These are phyloP conservation scores for Periconia sp. DNA, from an alignment of 2,329 filamentous ascomycete species.

Conservation along the genomic window DNA sequence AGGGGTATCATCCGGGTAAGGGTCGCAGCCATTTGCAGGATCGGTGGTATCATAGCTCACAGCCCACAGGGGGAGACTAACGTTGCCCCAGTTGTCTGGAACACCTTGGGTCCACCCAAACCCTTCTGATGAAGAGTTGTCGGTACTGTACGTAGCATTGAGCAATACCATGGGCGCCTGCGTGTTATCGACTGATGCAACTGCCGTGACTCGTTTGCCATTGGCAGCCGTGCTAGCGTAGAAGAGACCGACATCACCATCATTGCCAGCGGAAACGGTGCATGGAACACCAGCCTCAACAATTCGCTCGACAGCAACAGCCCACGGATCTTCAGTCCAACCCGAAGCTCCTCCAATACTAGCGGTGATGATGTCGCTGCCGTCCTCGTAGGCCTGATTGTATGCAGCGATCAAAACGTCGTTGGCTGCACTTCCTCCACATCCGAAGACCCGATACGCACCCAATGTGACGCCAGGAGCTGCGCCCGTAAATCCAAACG, in stretches of 20 bases:
- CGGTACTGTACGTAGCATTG: slow-evolving; percentile 38
- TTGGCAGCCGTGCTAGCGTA: slow-evolving; percentile 51
- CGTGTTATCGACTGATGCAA: slow-evolving; percentile 52
- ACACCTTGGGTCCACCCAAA: slow-evolving; percentile 45
- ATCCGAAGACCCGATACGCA: slow-evolving; percentile 22
- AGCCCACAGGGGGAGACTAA: slow-evolving; percentile 29
- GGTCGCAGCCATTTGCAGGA: slow-evolving; percentile 58
- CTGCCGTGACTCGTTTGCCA: slow-evolving; percentile 50
- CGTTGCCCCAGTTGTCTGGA: slow-evolving; percentile 26
- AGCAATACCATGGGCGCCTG: slow-evolving; percentile 40
- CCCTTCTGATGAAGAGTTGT: slow-evolving; percentile 22
- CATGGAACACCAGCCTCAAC: slow-evolving; percentile 56
- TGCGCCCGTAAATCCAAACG: slow-evolving; percentile 22
- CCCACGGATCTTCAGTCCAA: slow-evolving; percentile 47
- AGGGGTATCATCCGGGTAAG: slow-evolving; percentile 60
- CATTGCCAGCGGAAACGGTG: slow-evolving; percentile 60
- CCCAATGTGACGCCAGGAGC: slow-evolving; percentile 26
- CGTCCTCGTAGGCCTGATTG: slow-evolving; percentile 63
- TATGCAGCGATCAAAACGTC: slow-evolving; percentile 67
- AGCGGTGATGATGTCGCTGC: slow-evolving; percentile 45
- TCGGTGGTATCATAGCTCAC: slow-evolving; percentile 57
- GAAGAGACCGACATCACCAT: slow-evolving; percentile 58
- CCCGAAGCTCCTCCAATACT: slow-evolving; percentile 42
- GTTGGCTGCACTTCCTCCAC: slow-evolving; percentile 61
- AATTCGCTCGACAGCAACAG: slow-evolving; percentile 49